Evolutionary conservation across 2,329 filamentous ascomycete genomes (phyloP).

Genomic region (Dothideomycetes sp.): DNA sequence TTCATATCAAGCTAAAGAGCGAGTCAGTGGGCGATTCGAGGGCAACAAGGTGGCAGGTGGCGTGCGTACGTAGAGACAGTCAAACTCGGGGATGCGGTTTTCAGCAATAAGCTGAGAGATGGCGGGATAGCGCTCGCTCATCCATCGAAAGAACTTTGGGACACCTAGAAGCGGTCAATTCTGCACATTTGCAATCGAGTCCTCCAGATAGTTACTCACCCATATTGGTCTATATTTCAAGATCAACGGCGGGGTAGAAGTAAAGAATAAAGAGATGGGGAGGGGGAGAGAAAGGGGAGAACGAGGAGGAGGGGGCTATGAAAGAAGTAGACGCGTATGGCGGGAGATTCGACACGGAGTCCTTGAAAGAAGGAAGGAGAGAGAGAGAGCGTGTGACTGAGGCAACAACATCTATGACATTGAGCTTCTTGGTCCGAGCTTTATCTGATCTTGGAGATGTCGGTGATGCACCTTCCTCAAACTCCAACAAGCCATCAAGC

Average conservation of each 20-base stretch:
- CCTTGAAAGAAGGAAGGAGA: slow-evolving; percentile 23
- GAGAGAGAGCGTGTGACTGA: neutral
- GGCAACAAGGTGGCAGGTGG: neutral
- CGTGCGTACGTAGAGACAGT: slow-evolving; percentile 71
- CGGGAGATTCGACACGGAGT: slow-evolving; percentile 30
- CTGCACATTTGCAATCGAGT: neutral
- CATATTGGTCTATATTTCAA: slow-evolving; percentile 28
- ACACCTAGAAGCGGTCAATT: too few species aligned
- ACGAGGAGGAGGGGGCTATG: slow-evolving; percentile 14
- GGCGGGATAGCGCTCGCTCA: slow-evolving; percentile 96
- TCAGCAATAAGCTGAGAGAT: slow-evolving; percentile 98
- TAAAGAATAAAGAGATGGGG: slow-evolving; percentile 1
- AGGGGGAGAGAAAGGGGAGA: slow-evolving; percentile 5
- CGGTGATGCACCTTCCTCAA: too few species aligned
- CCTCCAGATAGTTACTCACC: slow-evolving; percentile 18
- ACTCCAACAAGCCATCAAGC: too few species aligned
- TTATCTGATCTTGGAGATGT: too few species aligned
- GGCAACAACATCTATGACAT: too few species aligned
- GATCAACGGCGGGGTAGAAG: slow-evolving; percentile 12
- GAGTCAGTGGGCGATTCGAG: slow-evolving; percentile 9
- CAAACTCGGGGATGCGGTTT: slow-evolving; percentile 98
- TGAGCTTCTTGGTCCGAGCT: too few species aligned
- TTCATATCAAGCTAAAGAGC: slow-evolving; percentile 76
- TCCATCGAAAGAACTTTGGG: slow-evolving; percentile 96
- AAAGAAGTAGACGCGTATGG: slow-evolving; percentile 17